Evolutionary conservation across 768 basidiomycete genomes (phyloP).

Genomic region (Psilocybe subaeruginosa): DNA sequence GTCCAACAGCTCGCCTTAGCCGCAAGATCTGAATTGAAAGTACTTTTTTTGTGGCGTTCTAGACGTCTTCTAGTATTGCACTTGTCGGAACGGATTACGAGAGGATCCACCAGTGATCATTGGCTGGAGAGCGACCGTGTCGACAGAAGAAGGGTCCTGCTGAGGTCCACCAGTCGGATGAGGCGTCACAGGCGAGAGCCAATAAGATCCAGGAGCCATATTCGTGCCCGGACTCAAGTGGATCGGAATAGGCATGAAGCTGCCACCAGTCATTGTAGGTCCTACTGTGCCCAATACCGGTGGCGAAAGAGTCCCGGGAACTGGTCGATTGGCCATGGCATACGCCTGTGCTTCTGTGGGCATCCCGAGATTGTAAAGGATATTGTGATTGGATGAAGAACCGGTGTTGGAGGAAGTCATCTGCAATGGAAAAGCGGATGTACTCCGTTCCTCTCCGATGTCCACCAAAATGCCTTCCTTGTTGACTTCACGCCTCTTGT

Average conservation of each 20-base stretch:
- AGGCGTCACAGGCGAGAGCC: conserved; percentile 28
- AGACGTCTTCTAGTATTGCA: conserved; percentile 13
- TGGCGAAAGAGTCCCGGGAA: conserved; percentile 10
- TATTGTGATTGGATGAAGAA: neutral
- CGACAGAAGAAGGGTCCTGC: conserved; percentile 13
- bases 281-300: conserved; percentile 3
- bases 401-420: conserved; percentile 10
- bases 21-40: neutral
- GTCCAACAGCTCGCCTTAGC: neutral
- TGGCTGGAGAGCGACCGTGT: conserved; percentile 26
- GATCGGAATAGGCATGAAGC: conserved; percentile 22
- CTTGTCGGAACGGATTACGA: conserved; percentile 32
- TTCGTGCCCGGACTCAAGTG: conserved; percentile 19
- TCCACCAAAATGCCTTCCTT: conserved; percentile 28
- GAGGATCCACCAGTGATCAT: conserved; percentile 28
- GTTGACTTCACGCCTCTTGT: conserved; percentile 12
- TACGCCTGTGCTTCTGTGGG: conserved; percentile 66
- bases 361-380: neutral
- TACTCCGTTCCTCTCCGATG: conserved; percentile 20
- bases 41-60: neutral
- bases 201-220: conserved; percentile 38
- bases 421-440: conserved; percentile 20
- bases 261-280: conserved; percentile 17
- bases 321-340: conserved; percentile 48
- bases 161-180: conserved; percentile 9